phyloP scores from a whole-genome alignment of 192 early-diverging fungal species.

The Glomus cerebriforme region DNA sequence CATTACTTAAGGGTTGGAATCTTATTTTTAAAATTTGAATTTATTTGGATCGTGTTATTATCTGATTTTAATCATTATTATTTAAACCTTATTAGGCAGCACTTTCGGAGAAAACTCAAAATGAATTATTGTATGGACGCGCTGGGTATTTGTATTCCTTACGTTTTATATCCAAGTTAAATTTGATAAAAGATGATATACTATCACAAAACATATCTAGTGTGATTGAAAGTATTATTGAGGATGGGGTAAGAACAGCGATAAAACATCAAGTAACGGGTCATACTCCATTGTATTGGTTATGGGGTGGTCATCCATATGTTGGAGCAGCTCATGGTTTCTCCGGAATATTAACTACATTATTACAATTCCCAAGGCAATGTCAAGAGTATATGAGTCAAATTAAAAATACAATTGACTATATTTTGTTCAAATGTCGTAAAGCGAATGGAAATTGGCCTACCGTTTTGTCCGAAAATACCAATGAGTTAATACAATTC shows the following conservation, averaged over 20 bases:
- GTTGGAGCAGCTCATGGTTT: slow-evolving; percentile 22
- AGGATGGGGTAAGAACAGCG: neutral
- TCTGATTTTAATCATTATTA: neutral
- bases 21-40: too few relatives aligned
- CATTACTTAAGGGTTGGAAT: neutral
- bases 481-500: slow-evolving; percentile 9
- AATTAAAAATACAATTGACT: slow-evolving; percentile 4
- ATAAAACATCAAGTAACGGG: neutral
- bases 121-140: slow-evolving; percentile 18
- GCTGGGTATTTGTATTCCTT: slow-evolving; percentile 12
- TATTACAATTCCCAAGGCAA: slow-evolving; percentile 5
- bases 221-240: slow-evolving; percentile 8
- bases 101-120: neutral
- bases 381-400: neutral
- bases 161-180: neutral
- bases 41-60: neutral
- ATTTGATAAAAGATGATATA: neutral
- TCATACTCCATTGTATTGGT: slow-evolving; percentile 14
- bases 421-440: slow-evolving; percentile 10
- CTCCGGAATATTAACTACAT: slow-evolving; percentile 5
- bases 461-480: neutral
- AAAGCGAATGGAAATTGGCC: slow-evolving; percentile 22
- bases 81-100: neutral
- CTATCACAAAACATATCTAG: neutral
- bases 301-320: neutral